Base-by-base conservation (phyloP, 2,329 filamentous ascomycete species). In the Alternaria alternata region DNA sequence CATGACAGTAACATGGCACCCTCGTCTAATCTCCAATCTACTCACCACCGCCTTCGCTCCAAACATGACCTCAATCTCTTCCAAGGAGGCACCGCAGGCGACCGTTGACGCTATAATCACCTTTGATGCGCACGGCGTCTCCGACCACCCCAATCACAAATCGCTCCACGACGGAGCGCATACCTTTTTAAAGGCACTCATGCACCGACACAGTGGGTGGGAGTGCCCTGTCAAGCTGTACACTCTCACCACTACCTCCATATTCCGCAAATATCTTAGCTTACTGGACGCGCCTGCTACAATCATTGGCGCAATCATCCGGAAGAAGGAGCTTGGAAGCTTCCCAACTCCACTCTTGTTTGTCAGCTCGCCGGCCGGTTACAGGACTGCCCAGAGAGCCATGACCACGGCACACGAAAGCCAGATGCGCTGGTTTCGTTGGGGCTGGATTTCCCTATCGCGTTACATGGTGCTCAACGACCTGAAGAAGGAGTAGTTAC, bases 391-490 rank as follows among this genome's bases (percentile, higher is more conserved):
- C 7, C 90, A 94, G 81, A 85, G 82, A 55, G 94, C 95, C 32
- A 99, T 99, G 95, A 93, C 91, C 2, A 85, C 86, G 55, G 94
- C 92, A 28, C 95, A 99, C 82, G 84, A 88, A 80, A 97, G 93
- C 78, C 95, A 99, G 85, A 99, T 99, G 95, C 88, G 92, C 38
- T 99, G 95, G 95, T 99, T 98, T 76, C 88, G 95, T 7, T 98
- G 93, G 87, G 92, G 93, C 3, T 99, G 94, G 93, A 97, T 99
- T 74, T 85, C 87, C 0, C 77, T 97, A 58, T 95, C 93, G 72
- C 85, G 95, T 62, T 99, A 98, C 80, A 98, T 99, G 95, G 86
- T 93, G 58, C 86, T 98, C 32, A 99, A 99, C 79, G 94, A 98
- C 77, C 76, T 99, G 79, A 86, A 83, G 73, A 83, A 84, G 71